A percentile compares a stretch with the other conserved stretches of the same genome.
Conservation (phyloP, 495 filamentous ascomycete species). For the Cercophora samala region DNA sequence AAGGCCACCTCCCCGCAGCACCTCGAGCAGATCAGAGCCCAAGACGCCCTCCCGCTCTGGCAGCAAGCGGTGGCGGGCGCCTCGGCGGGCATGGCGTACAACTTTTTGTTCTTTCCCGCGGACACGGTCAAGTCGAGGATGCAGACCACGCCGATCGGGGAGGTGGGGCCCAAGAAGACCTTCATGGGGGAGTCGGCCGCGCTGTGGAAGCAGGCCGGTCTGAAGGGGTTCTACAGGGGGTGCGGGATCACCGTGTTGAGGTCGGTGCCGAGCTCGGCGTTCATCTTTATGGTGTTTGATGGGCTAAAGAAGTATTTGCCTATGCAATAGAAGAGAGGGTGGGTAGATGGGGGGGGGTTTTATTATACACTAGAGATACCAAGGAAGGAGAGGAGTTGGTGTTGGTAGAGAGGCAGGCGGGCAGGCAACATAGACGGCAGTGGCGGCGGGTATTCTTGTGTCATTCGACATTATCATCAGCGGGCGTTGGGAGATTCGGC, state of each 20-base stretch:
- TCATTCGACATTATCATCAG: constrained; percentile 6
- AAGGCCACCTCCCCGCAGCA: constrained; percentile 31
- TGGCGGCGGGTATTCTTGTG: not conserved
- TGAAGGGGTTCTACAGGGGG: constrained; percentile 84
- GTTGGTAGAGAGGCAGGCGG: not conserved
- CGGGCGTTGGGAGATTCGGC: constrained; percentile 6
- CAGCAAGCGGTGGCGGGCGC: constrained; percentile 87
- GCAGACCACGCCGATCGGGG: constrained; percentile 76
- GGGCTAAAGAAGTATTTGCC: constrained; percentile 66
- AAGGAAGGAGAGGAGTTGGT: not conserved
- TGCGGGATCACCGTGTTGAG: constrained; percentile 90
- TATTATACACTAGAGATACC: not conserved
- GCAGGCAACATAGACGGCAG: not conserved
- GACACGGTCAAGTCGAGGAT: constrained; percentile 96
- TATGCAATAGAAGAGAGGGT: constrained; percentile 29
- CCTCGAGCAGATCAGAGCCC: constrained; percentile 27
- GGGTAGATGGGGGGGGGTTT: not conserved
- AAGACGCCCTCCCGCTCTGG: constrained; percentile 57
- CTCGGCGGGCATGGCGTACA: constrained; percentile 88
- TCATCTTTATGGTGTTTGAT: constrained; percentile 95
- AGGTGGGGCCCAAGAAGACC: constrained; percentile 44
- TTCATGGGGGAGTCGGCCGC: constrained; percentile 67
- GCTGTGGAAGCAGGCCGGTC: constrained; percentile 75
- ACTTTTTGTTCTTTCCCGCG: constrained; percentile 94
- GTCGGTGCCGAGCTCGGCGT: constrained; percentile 88